Base-by-base conservation (phyloP, 2,329 filamentous ascomycete genomes). In the Fusarium incarnatum region DNA sequence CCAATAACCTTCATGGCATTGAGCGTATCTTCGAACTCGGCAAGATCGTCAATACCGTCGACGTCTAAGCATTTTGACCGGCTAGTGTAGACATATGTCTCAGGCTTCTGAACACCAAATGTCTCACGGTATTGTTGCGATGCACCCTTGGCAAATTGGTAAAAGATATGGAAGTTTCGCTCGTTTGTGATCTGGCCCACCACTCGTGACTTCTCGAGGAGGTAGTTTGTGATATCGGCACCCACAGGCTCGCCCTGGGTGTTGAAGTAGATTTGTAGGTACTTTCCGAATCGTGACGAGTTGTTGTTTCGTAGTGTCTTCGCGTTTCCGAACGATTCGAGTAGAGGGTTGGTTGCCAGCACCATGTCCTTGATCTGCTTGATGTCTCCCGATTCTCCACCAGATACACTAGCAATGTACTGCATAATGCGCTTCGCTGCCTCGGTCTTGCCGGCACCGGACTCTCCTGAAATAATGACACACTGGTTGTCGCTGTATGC, bases 361-460 rank as follows among this genome's bases (percentile, higher is more conserved):
- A 98, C 95, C 95, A 98, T 99, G 82, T 99, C 94, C 85, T 98
- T 99, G 80, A 96, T 97, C 81, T 97, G 89, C 82, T 98, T 92
- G 78, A 98, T 98, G 55, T 94, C 94, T 62, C 92, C 92, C 73
- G 93, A 91, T 72, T 85, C 84, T 70, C 94, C 94, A 44, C 94
- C 94, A 3, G 96, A 98, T 11, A 98, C 95, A 79, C 91, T 98
- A 72, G 96, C 96, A 80, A 99, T 98, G 83, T 99, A 99, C 83
- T 99, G 96, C 95, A 99, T 99, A 77, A 99, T 92, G 76, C 95
- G 92, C 87, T 99, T 98, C 65, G 96, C 96, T 8, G 96, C 96
- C 82, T 99, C 96, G 16, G 96, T 99, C 86, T 99, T 99, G 80
- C 96, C 96, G 34, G 96, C 96, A 79, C 96, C 96, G 5, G 96